Evolutionary conservation across 2,329 filamentous ascomycete species (phyloP), one percentile per base, ranked within the genome.

Genomic region (Penicillium polonicum): DNA sequence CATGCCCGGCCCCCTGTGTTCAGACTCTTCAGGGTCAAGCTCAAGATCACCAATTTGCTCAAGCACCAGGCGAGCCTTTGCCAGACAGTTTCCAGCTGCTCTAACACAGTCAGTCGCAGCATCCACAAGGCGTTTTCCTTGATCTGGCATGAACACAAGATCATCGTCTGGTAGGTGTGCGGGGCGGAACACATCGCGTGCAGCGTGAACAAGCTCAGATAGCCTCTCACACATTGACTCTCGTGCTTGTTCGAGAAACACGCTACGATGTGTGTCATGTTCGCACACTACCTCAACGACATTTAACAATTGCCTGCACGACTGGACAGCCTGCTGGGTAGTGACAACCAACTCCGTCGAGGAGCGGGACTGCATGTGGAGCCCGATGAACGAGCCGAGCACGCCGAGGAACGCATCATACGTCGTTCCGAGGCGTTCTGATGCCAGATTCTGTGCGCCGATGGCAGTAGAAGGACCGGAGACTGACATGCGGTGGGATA

Each of bases 21-120:
- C 53, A 35, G 61, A 80, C 8, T 81, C 83, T 27, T 89, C 74
- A 31, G 80, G 74, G 64, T 89, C 85, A 64, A 92, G 86, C 73
- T 96, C 92, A 64, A 96, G 96, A 73, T 96, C 92, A 21, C 92
- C 92, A 62, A 94, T 91, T 60, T 89, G 84, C 75, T 96, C 92
- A 57, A 99, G 88, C 44, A 95, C 86, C 71, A 85, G 83, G 68
- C 91, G 91, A 12, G 92, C 89, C 76, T 92, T 93, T 7, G 89
- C 88, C 21, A 96, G 89, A 73, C 93, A 97, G 66, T 96, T 92
- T 41, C 93, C 93, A 44, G 92, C 92, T 23, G 91, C 89, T 65
- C 91, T 88, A 27, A 99, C 92, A 70, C 92, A 97, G 59, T 85
- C 87, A 7, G 92, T 96, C 9, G 92, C 92, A 21, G 91, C 90